phyloP scores from a whole-genome alignment of 345 rosid genomes.

The Gossypium longicalyx region DNA sequence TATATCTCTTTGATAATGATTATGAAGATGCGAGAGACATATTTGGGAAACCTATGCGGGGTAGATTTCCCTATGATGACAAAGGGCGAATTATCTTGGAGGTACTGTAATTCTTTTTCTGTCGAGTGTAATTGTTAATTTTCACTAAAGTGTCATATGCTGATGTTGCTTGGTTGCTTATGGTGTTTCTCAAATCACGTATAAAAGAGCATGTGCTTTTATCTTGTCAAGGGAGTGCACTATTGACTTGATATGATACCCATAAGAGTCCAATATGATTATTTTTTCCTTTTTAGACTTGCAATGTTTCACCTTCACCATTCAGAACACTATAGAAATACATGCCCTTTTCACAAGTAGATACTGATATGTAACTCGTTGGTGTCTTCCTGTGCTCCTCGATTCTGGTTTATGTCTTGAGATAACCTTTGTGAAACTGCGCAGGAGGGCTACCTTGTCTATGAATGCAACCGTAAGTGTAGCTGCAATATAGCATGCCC shows the following conservation, averaged over 20 bases:
- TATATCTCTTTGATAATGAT: conserved; percentile 86
- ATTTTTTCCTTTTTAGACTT: background rate
- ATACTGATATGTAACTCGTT: background rate
- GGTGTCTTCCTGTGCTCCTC: background rate
- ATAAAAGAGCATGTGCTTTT: background rate
- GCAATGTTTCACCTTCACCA: background rate
- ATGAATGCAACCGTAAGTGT: conserved; percentile 87
- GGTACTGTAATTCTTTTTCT: conserved; percentile 37
- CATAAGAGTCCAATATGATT: background rate
- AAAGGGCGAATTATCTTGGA: conserved; percentile 76
- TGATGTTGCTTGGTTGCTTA: background rate
- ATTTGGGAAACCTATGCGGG: conserved; percentile 63
- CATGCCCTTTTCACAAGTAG: background rate
- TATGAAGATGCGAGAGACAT: conserved; percentile 91
- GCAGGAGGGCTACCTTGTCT: conserved; percentile 98
- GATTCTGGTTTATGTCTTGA: background rate
- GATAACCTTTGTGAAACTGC: conserved; percentile 21
- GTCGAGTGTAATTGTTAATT: conserved; percentile 4
- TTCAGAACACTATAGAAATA: background rate
- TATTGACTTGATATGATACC: conserved; percentile 6
- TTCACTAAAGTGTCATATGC: background rate
- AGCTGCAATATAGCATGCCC: conserved; percentile 72
- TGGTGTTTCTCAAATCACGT: background rate
- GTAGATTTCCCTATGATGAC: conserved; percentile 84
- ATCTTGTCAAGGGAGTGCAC: background rate